Evolutionary conservation across 2,329 filamentous ascomycete genomes (phyloP).

Genomic region (Pochonia chlamydosporia): DNA sequence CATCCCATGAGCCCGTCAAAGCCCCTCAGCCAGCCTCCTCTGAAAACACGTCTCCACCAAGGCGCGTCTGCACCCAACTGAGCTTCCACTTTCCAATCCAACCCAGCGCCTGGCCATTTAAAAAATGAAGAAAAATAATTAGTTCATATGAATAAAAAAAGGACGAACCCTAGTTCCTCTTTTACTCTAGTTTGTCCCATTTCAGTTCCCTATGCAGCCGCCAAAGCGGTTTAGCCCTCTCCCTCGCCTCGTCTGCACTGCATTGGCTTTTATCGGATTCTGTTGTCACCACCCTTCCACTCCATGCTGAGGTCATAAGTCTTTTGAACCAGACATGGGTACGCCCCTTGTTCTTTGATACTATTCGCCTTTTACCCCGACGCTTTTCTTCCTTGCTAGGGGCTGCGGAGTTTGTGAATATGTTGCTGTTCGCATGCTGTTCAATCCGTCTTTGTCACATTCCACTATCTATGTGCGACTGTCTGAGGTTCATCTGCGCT

Average conservation of each 20-base stretch:
- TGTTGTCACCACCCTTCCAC: background rate
- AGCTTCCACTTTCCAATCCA: background rate
- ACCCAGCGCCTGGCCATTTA: no score
- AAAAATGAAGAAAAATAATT: no score
- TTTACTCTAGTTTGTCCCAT: background rate
- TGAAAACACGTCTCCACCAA: constrained; percentile 9
- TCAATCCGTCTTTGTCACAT: background rate
- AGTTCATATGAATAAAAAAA: no score
- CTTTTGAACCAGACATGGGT: no score
- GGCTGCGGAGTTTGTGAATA: no score
- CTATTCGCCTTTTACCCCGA: no score
- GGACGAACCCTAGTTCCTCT: no score
- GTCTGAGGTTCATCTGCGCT: background rate
- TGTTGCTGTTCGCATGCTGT: background rate
- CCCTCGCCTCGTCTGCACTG: background rate
- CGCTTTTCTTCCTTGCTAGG: no score
- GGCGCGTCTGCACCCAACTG: constrained; percentile 2
- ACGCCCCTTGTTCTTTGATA: no score
- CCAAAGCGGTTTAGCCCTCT: background rate
- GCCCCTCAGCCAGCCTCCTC: constrained; percentile 3
- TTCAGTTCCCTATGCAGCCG: background rate
- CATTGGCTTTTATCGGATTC: background rate
- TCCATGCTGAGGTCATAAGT: no score
- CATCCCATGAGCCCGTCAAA: background rate
- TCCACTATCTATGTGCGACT: background rate